Evolutionary conservation across 768 basidiomycete species (phyloP), one percentile per base, ranked within the genome.

Genomic region (Mycena metata): DNA sequence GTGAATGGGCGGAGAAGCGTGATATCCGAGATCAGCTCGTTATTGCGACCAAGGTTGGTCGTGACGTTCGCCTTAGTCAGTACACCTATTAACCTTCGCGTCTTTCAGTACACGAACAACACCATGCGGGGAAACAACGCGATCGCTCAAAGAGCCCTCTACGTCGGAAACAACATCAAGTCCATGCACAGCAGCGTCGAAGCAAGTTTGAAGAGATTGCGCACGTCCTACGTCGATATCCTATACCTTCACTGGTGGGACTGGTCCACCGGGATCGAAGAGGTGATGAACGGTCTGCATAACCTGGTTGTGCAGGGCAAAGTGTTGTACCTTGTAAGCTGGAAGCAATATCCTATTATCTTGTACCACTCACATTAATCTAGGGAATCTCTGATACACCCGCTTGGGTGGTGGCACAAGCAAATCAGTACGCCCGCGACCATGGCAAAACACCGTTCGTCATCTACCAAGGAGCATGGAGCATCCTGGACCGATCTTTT

Each of bases 261-360:
- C 72, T 88, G 79, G 67, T 75, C 80, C 16, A 87, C 86, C 12
- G 79, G 80, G 17, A 79, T 90, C 52, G 84, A 86, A 72, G 89
- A 91, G 75, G 76, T 89, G 46, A 88, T 90, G 87, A 81, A 83
- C 45, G 75, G 80, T 10, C 77, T 90, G 9, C 85, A 90, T 68
- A 76, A 81, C 21, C 80, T 90, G 39, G 85, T 90, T 41, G 76
- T 74, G 10, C 72, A 79, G 36, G 84, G 88, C 19, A 88, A 89
- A 69, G 86, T 89, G 5, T 73, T 85, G 6, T 86, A 85, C 70
- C 75, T 80, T 15, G 80, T 80, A 69, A 65, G 76, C 50, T 23
- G 69, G 76, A 30, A 3, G 49, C 49, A 21, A 12, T 21, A 13
- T 19, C 13, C 42, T 11, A 26, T 13, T 19, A 30, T 16, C 4